Evolutionary conservation across 805 yeast species (phyloP), one percentile per base, ranked within the genome.

Genomic region (Saturnispora silvae): DNA sequence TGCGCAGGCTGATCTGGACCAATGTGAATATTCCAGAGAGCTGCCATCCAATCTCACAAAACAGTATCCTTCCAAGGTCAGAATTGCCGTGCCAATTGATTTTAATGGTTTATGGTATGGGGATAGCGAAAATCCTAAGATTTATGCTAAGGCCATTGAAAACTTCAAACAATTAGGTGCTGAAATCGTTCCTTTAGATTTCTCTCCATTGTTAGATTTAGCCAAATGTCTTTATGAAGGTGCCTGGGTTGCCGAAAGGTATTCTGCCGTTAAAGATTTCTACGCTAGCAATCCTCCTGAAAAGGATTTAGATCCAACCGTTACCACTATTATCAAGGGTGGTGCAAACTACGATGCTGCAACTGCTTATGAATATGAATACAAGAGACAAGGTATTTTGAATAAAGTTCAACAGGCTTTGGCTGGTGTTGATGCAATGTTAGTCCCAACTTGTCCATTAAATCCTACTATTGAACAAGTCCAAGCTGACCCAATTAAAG

Each of bases 221-320:
- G 98, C 97, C 14, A 74, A 74, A 48, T 82, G 92, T 53, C 68
- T 89, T 26, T 89, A 89, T 56, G 96, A 89, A 53, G 98, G 98
- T 41, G 82, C 97, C n/a, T 89, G 98, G 98, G 97, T 89, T 9
- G 84, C 94, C 18, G 98, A 89, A 63, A 73, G 98, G 49, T 86
- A 76, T 61, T 76, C 84, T 44, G 96, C 96, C 19, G 72, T 77
- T 26, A 71, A 74, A 48, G 83, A 80, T 29, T 81, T 81, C 47
- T 67, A 83, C 40, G 72, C 72, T 20, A 66, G 81, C 6, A 70
- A 76, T 51, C 86, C 92, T 15, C 84, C 92, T 23, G 65, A 57
- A 30, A 67, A 70, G 24, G 69, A 80, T 34, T 63, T 89, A 49
- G 96, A 89, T 57, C 94, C 95, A 35, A 82, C 85, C 5, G 97